phyloP scores from a whole-genome alignment of 2,329 filamentous ascomycete species.

The Fusarium sp. region DNA sequence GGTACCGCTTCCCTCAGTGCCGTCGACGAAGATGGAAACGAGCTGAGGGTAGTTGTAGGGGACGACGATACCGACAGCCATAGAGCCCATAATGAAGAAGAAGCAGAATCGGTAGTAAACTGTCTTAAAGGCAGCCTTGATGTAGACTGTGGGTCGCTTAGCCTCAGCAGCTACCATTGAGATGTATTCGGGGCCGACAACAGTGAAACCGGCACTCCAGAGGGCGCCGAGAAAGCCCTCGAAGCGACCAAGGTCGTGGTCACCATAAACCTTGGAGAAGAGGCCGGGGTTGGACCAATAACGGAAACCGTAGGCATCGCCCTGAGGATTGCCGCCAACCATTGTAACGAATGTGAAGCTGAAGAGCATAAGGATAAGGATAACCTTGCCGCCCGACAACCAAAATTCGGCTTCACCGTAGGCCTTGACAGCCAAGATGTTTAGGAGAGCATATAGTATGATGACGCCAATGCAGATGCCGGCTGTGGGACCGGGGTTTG shows the following conservation, averaged over 20 bases:
- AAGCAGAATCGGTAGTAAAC: slow-evolving; percentile 78
- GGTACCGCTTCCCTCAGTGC: slow-evolving; percentile 54
- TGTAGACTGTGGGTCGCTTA: slow-evolving; percentile 70
- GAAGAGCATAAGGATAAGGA: slow-evolving; percentile 76
- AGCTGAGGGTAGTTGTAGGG: slow-evolving; percentile 72
- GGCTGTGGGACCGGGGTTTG: slow-evolving; percentile 76
- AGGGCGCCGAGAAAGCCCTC: slow-evolving; percentile 77
- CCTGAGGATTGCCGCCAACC: slow-evolving; percentile 79
- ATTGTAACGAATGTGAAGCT: slow-evolving; percentile 84
- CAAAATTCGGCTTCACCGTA: slow-evolving; percentile 81
- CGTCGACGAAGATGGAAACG: slow-evolving; percentile 59
- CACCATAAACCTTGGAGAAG: slow-evolving; percentile 65
- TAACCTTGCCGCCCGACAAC: slow-evolving; percentile 71
- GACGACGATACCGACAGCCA: slow-evolving; percentile 75
- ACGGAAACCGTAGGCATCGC: slow-evolving; percentile 77
- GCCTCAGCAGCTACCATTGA: slow-evolving; percentile 77
- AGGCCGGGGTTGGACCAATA: slow-evolving; percentile 66
- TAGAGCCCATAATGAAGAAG: slow-evolving; percentile 77
- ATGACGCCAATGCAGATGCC: slow-evolving; percentile 69
- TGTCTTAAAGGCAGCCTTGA: slow-evolving; percentile 78
- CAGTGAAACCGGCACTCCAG: slow-evolving; percentile 72
- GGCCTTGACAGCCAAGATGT: slow-evolving; percentile 73
- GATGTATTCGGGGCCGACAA: slow-evolving; percentile 76
- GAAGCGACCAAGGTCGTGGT: slow-evolving; percentile 73
- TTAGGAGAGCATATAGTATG: slow-evolving; percentile 68